A percentile compares a stretch with the other conserved stretches of the same genome.
These are phyloP conservation scores for Alternaria gansuensis DNA, from an alignment of 2,329 filamentous ascomycete genomes.

Conservation along the genomic window DNA sequence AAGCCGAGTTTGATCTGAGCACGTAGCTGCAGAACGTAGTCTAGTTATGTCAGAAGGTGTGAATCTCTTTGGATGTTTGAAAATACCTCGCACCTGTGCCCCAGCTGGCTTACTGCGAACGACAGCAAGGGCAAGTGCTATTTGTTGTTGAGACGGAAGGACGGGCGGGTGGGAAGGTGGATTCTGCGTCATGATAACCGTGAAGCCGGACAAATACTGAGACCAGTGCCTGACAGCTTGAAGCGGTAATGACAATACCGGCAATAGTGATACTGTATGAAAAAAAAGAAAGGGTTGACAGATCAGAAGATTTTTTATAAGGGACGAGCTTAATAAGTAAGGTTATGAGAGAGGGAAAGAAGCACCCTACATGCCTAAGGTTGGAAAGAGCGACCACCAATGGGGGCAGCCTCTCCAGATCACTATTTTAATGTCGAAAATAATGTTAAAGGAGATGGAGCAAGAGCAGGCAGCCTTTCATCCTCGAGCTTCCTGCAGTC, in stretches of 20 bases:
- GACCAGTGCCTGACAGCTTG: neutral
- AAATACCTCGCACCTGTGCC: conserved; percentile 44
- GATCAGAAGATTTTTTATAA: neutral
- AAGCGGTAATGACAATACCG: too few species aligned
- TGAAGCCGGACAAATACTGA: neutral
- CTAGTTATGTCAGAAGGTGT: conserved; percentile 28
- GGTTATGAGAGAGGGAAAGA: conserved; percentile 1
- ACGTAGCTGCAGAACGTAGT: conserved; percentile 49
- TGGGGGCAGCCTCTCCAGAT: neutral
- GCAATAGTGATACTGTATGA: too few species aligned
- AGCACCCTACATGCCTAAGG: neutral
- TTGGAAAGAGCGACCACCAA: conserved; percentile 14
- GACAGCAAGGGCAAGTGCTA: conserved; percentile 50
- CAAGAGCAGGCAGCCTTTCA: neutral
- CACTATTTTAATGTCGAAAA: neutral
- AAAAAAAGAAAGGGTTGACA: neutral
- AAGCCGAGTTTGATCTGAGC: conserved; percentile 43
- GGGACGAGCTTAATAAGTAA: neutral
- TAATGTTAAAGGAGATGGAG: neutral
- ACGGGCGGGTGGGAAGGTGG: neutral
- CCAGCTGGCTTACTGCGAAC: conserved; percentile 52
- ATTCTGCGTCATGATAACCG: conserved; percentile 17
- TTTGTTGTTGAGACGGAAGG: conserved; percentile 37
- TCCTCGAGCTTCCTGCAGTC: neutral
- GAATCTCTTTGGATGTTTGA: too few species aligned